Conservation (phyloP, 257 asterid genomes). For the Cordia subcordata region DNA sequence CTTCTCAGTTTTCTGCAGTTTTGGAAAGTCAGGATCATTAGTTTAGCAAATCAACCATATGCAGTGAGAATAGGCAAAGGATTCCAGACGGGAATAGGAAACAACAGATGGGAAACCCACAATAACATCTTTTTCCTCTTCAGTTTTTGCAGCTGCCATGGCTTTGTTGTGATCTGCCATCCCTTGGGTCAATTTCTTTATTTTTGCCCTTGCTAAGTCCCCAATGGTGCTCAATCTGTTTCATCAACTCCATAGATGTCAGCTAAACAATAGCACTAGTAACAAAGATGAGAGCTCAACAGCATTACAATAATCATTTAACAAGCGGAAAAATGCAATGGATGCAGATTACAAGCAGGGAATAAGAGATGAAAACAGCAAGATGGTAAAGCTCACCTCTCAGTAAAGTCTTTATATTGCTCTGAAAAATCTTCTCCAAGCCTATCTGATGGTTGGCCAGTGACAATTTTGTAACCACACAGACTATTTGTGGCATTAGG, state of each 20-base stretch:
- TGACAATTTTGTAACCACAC: conserved; percentile 91
- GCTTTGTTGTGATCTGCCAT: conserved; percentile 93
- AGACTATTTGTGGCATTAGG: conserved; percentile 89
- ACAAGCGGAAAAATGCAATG: not conserved
- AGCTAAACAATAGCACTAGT: too few relatives aligned
- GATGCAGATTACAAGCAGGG: not conserved
- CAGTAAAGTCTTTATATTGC: conserved; percentile 72
- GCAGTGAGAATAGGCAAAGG: not conserved
- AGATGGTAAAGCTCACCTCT: conserved; percentile 46
- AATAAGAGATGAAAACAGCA: not conserved
- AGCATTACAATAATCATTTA: too few relatives aligned
- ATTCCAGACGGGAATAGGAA: not conserved
- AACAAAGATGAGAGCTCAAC: too few relatives aligned
- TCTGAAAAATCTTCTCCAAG: conserved; percentile 96
- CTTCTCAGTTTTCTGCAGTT: conserved; percentile 74
- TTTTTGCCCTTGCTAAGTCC: conserved; percentile 77
- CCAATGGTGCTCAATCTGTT: conserved; percentile 75
- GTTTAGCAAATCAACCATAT: not conserved
- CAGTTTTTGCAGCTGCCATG: conserved; percentile 78
- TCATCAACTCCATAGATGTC: conserved; percentile 14
- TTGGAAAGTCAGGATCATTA: conserved; percentile 9
- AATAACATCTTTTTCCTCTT: conserved; percentile 66
- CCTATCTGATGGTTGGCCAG: conserved; percentile 98
- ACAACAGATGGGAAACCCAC: conserved; percentile 41
- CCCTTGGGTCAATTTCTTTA: conserved; percentile 87